phyloP scores from a whole-genome alignment of 441 rosid genomes.

The Biscutella laevigata region DNA sequence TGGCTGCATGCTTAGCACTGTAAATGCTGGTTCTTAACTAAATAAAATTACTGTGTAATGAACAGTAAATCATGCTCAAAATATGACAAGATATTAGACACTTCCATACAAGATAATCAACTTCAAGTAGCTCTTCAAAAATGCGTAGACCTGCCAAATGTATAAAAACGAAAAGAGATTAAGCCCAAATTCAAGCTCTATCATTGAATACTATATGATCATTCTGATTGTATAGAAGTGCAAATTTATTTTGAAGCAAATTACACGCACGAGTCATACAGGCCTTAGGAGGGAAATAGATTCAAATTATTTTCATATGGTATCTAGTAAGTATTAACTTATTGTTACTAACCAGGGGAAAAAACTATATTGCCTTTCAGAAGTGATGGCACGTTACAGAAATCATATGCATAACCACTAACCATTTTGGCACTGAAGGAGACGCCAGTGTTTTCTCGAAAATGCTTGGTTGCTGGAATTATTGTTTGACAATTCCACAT shows the following conservation, averaged over 20 bases:
- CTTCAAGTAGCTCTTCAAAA: conserved; percentile 99
- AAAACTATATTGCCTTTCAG: background rate
- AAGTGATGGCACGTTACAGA: background rate
- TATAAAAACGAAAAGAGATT: background rate
- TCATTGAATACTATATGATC: background rate
- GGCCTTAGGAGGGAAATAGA: background rate
- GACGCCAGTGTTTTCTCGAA: conserved; percentile 98
- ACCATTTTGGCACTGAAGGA: conserved; percentile 99
- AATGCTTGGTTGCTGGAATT: conserved; percentile 84
- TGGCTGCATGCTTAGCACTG: conserved; percentile 54
- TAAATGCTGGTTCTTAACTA: conserved; percentile 22
- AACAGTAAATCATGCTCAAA: conserved; percentile 13
- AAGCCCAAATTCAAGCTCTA: conserved; percentile 1
- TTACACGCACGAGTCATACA: background rate
- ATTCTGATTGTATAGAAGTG: background rate
- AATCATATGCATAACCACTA: conserved; percentile 14
- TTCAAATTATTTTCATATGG: background rate
- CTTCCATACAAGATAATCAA: conserved; percentile 88
- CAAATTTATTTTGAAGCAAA: background rate
- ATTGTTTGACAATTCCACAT: conserved; percentile 64
- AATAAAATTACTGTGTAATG: conserved; percentile 16
- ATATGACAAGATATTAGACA: conserved; percentile 13
- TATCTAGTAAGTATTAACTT: background rate
- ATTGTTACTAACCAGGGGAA: background rate
- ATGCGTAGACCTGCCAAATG: conserved; percentile 84